A percentile compares a stretch with the other conserved stretches of the same genome.
These are phyloP conservation scores for Hypoxylon sp. DNA, from an alignment of 2,329 filamentous ascomycete species.

Conservation along the genomic window DNA sequence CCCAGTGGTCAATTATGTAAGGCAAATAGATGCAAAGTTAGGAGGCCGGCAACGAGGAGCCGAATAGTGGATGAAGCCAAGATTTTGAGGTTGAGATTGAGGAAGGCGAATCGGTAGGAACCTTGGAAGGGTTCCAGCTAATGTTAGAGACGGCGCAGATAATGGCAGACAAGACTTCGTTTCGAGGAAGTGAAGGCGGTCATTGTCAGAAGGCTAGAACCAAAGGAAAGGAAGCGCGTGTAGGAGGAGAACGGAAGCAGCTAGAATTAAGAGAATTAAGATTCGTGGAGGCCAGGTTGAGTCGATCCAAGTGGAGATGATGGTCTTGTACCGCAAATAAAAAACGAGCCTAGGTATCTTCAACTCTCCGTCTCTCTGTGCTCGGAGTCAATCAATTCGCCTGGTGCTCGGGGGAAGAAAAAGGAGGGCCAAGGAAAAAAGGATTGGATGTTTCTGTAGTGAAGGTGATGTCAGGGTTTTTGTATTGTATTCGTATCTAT, in stretches of 20 bases:
- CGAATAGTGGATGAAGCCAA: conserved; percentile 1
- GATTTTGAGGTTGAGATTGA: too few relatives aligned
- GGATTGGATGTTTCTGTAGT: conserved; percentile 22
- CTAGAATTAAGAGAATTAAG: conserved; percentile 39
- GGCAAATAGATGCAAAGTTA: too few relatives aligned
- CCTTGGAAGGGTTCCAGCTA: conserved; percentile 47
- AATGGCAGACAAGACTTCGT: conserved; percentile 41
- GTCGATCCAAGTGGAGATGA: conserved; percentile 36
- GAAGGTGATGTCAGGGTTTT: conserved; percentile 36
- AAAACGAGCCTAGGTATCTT: too few relatives aligned
- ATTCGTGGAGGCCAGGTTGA: conserved; percentile 36
- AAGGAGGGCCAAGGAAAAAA: conserved; percentile 23
- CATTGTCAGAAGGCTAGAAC: conserved; percentile 41
- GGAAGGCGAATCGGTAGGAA: conserved; percentile 41
- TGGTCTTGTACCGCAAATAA: conserved; percentile 18
- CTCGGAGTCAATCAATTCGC: conserved; percentile 24
- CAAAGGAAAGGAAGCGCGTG: conserved; percentile 13
- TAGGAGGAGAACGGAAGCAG: conserved; percentile 24
- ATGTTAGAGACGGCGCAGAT: conserved; percentile 46
- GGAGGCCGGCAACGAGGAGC: conserved; percentile 18
- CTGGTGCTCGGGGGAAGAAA: conserved; percentile 14
- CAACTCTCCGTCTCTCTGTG: conserved; percentile 10
- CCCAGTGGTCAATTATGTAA: too few relatives aligned
- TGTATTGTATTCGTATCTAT: conserved; percentile 26
- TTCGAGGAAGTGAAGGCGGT: conserved; percentile 42